Evolutionary conservation across 805 yeast genomes (phyloP).

Genomic region (Debaryomyces prosopidis): DNA sequence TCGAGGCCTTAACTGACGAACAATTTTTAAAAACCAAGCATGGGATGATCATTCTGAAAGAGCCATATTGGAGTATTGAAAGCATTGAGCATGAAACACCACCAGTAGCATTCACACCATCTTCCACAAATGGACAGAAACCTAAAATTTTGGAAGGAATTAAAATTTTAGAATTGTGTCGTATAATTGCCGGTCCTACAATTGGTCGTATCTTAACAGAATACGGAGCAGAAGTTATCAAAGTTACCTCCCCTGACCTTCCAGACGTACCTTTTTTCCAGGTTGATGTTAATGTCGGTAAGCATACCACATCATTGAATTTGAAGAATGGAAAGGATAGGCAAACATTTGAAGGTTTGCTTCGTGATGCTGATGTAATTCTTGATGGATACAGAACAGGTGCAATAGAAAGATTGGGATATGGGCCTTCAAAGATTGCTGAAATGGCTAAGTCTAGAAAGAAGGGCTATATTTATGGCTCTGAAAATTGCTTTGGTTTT

Average conservation of each 20-base stretch:
- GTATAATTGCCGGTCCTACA: constrained; percentile 36
- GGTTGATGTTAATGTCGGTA: constrained; percentile 35
- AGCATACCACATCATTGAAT: constrained; percentile 28
- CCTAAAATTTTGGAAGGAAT: constrained; percentile 27
- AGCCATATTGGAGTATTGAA: constrained; percentile 23
- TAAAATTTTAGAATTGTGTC: constrained; percentile 31
- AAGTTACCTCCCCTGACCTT: constrained; percentile 23
- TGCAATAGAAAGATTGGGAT: constrained; percentile 29
- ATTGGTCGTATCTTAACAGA: constrained; percentile 30
- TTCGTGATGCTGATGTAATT: constrained; percentile 30
- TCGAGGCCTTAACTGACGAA: constrained; percentile 25
- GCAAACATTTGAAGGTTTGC: constrained; percentile 22
- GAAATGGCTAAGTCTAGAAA: constrained; percentile 24
- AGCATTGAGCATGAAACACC: constrained; percentile 23
- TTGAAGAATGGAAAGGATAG: constrained; percentile 26
- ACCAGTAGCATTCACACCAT: constrained; percentile 14
- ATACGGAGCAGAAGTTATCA: constrained; percentile 33
- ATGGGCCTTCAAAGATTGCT: constrained; percentile 25
- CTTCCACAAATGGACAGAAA: constrained; percentile 3
- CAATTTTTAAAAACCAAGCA: constrained; percentile 27
- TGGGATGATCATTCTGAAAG: constrained; percentile 20
- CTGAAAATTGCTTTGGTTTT: constrained; percentile 34
- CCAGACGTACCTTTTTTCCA: constrained; percentile 37
- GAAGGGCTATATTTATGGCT: constrained; percentile 31
- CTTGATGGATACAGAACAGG: constrained; percentile 33